Evolutionary conservation across 1,139 yeast genomes (phyloP).

Genomic region (Suhomyces bribrorum): DNA sequence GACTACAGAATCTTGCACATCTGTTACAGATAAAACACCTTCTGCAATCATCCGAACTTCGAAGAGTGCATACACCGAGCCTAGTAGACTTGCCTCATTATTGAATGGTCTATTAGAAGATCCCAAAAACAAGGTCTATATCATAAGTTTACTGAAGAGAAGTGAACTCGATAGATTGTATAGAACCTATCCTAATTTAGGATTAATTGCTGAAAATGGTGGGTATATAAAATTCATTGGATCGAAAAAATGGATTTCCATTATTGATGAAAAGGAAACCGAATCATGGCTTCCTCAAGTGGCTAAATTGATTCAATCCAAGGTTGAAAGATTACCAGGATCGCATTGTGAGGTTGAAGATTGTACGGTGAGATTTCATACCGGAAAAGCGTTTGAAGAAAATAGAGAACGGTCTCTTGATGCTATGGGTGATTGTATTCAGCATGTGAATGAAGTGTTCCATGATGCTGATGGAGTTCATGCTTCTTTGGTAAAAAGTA

Average conservation of each 20-base stretch:
- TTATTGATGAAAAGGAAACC: slow-evolving; percentile 54
- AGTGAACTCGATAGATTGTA: slow-evolving; percentile 67
- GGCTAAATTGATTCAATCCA: slow-evolving; percentile 59
- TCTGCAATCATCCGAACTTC: slow-evolving; percentile 18
- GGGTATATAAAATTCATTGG: slow-evolving; percentile 64
- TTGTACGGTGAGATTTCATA: slow-evolving; percentile 71
- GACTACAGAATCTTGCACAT: slow-evolving; percentile 33
- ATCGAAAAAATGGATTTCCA: slow-evolving; percentile 61
- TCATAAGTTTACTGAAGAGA: slow-evolving; percentile 65
- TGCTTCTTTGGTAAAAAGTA: slow-evolving; percentile 71
- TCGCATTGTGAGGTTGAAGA: slow-evolving; percentile 73
- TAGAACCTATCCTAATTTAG: slow-evolving; percentile 67
- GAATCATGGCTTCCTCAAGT: slow-evolving; percentile 64
- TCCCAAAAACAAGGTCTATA: slow-evolving; percentile 64
- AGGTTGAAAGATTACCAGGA: slow-evolving; percentile 80
- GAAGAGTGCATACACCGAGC: slow-evolving; percentile 38
- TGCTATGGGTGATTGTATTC: slow-evolving; percentile 80
- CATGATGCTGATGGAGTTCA: slow-evolving; percentile 58
- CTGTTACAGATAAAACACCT: slow-evolving; percentile 18
- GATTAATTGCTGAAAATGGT: slow-evolving; percentile 89
- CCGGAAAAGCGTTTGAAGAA: slow-evolving; percentile 59
- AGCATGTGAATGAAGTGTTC: slow-evolving; percentile 79
- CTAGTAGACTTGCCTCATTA: slow-evolving; percentile 52
- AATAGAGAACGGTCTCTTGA: slow-evolving; percentile 67
- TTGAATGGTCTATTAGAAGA: slow-evolving; percentile 50